These are phyloP conservation scores for Kurtzmaniella natalensis DNA, from an alignment of 1,139 yeast species.

Conservation along the genomic window DNA sequence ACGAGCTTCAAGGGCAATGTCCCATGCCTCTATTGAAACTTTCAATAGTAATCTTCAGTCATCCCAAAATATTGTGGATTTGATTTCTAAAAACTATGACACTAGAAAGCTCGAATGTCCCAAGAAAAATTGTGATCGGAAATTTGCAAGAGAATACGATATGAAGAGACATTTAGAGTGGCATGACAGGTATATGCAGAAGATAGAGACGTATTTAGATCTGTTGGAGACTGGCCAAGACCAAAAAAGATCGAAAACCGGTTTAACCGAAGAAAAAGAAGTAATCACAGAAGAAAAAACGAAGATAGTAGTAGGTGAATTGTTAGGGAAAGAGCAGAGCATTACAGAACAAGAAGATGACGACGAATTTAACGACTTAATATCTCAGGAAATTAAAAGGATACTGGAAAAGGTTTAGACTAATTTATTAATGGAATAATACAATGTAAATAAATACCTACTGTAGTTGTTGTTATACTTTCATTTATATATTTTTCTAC, in stretches of 20 bases:
- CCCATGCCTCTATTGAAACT: conserved; percentile 24
- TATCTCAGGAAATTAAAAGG: conserved; percentile 26
- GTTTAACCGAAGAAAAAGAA: neutral
- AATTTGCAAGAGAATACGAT: conserved; percentile 46
- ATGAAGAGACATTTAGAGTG: conserved; percentile 49
- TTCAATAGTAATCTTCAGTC: conserved; percentile 17
- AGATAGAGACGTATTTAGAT: conserved; percentile 29
- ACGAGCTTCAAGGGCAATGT: conserved; percentile 14
- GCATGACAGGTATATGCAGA: conserved; percentile 42
- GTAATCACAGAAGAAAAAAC: neutral
- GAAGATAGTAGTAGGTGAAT: neutral
- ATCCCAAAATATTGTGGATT: conserved; percentile 24
- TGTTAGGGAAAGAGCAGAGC: too few species aligned
- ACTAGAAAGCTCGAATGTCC: conserved; percentile 40
- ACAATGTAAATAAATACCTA: too few species aligned
- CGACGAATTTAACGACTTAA: conserved; percentile 23
- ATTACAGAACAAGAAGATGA: conserved; percentile 10
- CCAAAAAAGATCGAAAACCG: conserved; percentile 5
- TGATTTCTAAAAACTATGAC: conserved; percentile 33
- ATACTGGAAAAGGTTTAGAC: conserved; percentile 3
- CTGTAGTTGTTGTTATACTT: too few species aligned
- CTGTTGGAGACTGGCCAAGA: conserved; percentile 19
- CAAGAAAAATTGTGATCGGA: conserved; percentile 41
- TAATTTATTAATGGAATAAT: conserved; percentile 8
- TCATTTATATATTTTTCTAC: neutral